phyloP scores from a whole-genome alignment of 805 yeast genomes.

The Saccharomyces mikatae region DNA sequence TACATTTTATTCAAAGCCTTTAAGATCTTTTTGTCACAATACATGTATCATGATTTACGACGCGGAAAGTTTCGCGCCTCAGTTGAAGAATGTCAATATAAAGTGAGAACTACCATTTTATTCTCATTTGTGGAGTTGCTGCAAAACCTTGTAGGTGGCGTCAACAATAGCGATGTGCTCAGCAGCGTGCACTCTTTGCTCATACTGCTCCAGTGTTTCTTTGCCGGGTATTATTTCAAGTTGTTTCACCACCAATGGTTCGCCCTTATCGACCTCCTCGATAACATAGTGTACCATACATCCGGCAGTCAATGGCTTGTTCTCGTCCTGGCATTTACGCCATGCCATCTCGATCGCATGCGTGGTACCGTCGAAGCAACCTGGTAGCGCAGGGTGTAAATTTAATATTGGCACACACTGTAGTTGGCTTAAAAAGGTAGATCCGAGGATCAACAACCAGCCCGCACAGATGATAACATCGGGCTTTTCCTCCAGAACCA shows the following conservation, averaged over 20 bases:
- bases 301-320: conserved; percentile 70
- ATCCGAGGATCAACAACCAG: conserved; percentile 90
- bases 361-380: conserved; percentile 86
- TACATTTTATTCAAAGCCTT: background rate
- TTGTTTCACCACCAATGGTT: conserved; percentile 78
- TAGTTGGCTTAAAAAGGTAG: conserved; percentile 62
- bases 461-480: conserved; percentile 95
- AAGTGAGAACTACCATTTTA: background rate
- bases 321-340: conserved; percentile 73
- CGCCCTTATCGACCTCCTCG: conserved; percentile 89
- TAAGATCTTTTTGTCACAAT: background rate
- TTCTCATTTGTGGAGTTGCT: background rate
- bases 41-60: background rate
- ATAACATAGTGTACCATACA: conserved; percentile 97
- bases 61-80: background rate
- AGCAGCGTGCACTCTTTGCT: conserved; percentile 66
- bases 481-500: conserved; percentile 59
- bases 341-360: conserved; percentile 95
- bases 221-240: conserved; percentile 53
- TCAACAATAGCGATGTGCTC: conserved; percentile 93
- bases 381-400: conserved; percentile 94
- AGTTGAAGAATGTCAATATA: background rate
- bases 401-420: conserved; percentile 73
- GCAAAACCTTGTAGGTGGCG: conserved; percentile 63
- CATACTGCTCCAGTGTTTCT: conserved; percentile 75